Evolutionary conservation across 768 basidiomycete species (phyloP), one percentile per base, ranked within the genome.

Genomic region (Epithele typhae): DNA sequence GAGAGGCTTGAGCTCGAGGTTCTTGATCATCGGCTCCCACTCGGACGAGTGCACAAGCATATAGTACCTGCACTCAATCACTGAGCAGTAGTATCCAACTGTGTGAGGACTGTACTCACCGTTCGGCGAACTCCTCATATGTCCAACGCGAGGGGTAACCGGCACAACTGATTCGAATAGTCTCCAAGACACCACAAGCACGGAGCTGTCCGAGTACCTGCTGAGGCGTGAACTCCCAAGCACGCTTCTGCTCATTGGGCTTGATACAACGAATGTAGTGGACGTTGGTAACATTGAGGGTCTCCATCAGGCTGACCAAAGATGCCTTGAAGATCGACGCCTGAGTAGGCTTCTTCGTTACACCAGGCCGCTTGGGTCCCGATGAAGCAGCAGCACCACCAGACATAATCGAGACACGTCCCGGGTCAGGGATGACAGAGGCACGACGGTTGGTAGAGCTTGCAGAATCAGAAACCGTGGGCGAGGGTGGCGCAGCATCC

Each of bases 261-360:
- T 99, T 99, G 73, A 99, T 98, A 66, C 96, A 99, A 38, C 96
- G 83, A 61, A 99, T 99, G 62, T 99, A 99, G 62, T 99, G 96
- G 0, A 97, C 96, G 59, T 99, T 97, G 11, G 96, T 99, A 49
- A 90, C 86, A 59, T 90, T 87, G 54, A 99, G 84, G 0, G 96
- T 99, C 30, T 96, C 93, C 95, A 99, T 99, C 36, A 99, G 73
- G 39, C 81, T 86, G 63, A 89, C 86, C 43, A 99, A 70, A 0
- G 94, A 97, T 2, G 87, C 82, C 64, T 99, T 99, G 78, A 99
- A 99, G 64, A 99, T 99, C 5, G 91, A 94, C 21, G 95, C 96
- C 54, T 98, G 87, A 0, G 96, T 99, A 1, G 94, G 96, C 64
- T 99, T 99, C 67, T 75, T 84, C n/a, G 78, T 76, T 1, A 80